phyloP scores from a whole-genome alignment of 129 eudicot species.

The Artemisia annua region DNA sequence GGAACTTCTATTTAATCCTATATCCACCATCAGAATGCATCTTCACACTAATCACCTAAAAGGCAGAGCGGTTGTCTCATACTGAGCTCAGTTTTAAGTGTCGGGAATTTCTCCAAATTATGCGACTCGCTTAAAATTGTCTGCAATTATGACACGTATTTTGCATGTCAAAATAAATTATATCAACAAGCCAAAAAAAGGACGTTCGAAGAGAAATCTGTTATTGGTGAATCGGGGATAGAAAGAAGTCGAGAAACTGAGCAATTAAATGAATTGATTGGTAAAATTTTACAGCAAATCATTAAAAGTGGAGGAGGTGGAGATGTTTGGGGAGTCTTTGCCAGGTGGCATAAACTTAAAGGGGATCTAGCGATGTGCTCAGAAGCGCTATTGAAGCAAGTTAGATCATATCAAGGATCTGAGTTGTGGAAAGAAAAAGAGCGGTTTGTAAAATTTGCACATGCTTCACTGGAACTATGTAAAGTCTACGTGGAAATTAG shows the following conservation, averaged over 20 bases:
- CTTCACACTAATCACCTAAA: too few species aligned
- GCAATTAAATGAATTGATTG: conserved; percentile 56
- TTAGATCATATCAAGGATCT: conserved; percentile 36
- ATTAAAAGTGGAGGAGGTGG: conserved; percentile 21
- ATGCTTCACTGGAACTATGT: conserved; percentile 84
- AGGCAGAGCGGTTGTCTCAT: conserved; percentile 94
- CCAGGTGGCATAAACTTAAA: too few species aligned
- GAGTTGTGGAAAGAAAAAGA: conserved; percentile 74
- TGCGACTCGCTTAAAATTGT: conserved; percentile 58
- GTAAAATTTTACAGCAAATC: conserved; percentile 66
- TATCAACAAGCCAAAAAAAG: background rate
- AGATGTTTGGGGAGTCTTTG: too few species aligned
- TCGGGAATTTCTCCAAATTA: conserved; percentile 74
- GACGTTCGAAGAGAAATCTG: conserved; percentile 51
- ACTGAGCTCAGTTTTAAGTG: conserved; percentile 86
- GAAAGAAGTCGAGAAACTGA: conserved; percentile 49
- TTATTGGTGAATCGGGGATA: conserved; percentile 22
- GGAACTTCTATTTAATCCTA: too few species aligned
- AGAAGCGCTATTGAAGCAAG: conserved; percentile 70
- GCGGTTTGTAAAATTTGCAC: conserved; percentile 74
- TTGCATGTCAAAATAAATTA: background rate
- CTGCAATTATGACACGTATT: conserved; percentile 48
- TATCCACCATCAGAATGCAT: too few species aligned
- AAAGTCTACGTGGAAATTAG: conserved; percentile 65
- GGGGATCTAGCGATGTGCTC: too few species aligned